Conservation (phyloP, 2,329 filamentous ascomycete species). For the Claviceps pusilla region DNA sequence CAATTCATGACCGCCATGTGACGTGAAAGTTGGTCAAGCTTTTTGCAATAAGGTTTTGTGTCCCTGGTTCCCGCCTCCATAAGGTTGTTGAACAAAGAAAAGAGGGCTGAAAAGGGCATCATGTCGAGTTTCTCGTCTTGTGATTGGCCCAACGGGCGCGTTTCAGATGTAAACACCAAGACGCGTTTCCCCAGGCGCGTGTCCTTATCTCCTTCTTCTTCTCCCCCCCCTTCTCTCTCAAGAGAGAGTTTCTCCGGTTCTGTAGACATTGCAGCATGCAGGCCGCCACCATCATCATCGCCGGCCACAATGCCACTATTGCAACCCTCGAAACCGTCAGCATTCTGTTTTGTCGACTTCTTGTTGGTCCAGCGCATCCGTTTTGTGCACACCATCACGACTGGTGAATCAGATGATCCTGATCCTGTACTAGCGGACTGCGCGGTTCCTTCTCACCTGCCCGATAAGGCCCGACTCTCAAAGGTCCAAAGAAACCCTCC, state of each 20-base stretch:
- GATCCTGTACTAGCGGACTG: background rate
- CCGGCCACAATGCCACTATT: background rate
- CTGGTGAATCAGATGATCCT: background rate
- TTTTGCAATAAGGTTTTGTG: no score
- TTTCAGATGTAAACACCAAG: slow-evolving; percentile 4
- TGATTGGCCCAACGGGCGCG: slow-evolving; percentile 2
- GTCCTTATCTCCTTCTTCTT: background rate
- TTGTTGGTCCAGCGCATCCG: slow-evolving; percentile 1
- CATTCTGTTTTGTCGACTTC: background rate
- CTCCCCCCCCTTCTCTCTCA: background rate
- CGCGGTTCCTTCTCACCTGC: background rate
- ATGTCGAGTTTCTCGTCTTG: no score
- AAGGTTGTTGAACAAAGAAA: no score
- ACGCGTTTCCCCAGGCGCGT: slow-evolving; percentile 4
- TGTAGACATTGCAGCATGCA: no score
- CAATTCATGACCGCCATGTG: background rate
- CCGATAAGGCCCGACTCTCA: background rate
- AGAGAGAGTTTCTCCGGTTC: background rate
- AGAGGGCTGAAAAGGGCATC: no score
- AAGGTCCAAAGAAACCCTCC: background rate
- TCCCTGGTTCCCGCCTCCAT: no score
- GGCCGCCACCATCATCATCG: background rate
- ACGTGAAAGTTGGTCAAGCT: background rate
- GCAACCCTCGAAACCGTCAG: background rate
- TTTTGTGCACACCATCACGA: background rate